phyloP scores from a whole-genome alignment of 345 rosid species.

The Camelina neglecta region DNA sequence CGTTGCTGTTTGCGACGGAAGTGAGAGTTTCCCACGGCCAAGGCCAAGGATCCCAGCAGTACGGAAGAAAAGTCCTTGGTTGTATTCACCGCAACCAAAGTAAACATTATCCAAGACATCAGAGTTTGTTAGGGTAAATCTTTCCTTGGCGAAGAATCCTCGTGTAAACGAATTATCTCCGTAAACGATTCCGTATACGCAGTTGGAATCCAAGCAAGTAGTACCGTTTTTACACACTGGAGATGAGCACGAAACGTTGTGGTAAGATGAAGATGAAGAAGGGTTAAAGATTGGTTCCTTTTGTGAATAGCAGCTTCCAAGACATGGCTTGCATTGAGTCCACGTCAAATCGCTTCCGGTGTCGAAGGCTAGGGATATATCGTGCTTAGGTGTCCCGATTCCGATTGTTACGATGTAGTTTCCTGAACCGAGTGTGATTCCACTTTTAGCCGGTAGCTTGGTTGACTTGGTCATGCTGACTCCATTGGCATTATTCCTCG shows the following conservation, averaged over 20 bases:
- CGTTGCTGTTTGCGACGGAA: slow-evolving; percentile 63
- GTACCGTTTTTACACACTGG: slow-evolving; percentile 43
- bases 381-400: slow-evolving; percentile 60
- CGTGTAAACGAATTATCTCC: slow-evolving; percentile 61
- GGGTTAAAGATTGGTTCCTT: slow-evolving; percentile 55
- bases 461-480: slow-evolving; percentile 16
- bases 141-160: slow-evolving; percentile 64
- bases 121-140: slow-evolving; percentile 51
- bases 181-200: slow-evolving; percentile 63
- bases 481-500: neutral
- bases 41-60: slow-evolving; percentile 74
- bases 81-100: slow-evolving; percentile 80
- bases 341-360: slow-evolving; percentile 73
- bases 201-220: slow-evolving; percentile 52
- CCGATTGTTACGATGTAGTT: slow-evolving; percentile 59
- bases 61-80: slow-evolving; percentile 58
- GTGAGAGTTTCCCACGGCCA: slow-evolving; percentile 64
- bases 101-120: slow-evolving; percentile 50
- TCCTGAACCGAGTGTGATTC: slow-evolving; percentile 48
- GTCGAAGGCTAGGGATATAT: slow-evolving; percentile 54
- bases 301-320: slow-evolving; percentile 50
- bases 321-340: slow-evolving; percentile 63
- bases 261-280: slow-evolving; percentile 50
- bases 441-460: slow-evolving; percentile 55
- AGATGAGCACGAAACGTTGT: slow-evolving; percentile 59